These are phyloP conservation scores for Phoenix dactylifera DNA, from an alignment of 176 grass and related monocot genomes.

Conservation along the genomic window DNA sequence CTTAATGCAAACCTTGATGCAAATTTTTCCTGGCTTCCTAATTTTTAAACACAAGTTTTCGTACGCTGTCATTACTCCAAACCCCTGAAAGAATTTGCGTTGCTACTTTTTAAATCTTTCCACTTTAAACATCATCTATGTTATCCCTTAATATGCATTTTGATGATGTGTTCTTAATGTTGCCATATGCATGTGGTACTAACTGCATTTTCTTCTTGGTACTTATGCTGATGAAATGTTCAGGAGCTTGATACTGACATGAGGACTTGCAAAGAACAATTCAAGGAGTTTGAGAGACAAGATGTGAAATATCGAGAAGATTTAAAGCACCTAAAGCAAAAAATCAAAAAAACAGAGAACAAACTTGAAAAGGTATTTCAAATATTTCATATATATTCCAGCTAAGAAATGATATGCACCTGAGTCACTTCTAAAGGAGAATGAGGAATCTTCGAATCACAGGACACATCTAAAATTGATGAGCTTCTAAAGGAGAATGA, in stretches of 20 bases:
- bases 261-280: constrained; percentile 82
- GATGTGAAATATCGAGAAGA: constrained; percentile 86
- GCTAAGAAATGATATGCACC: background rate
- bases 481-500: constrained; percentile 53
- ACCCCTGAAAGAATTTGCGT: too few relatives aligned
- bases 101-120: too few relatives aligned
- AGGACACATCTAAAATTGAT: constrained; percentile 69
- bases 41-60: too few relatives aligned
- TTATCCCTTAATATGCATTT: background rate
- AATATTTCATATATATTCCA: background rate
- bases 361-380: constrained; percentile 74
- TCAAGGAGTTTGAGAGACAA: constrained; percentile 80
- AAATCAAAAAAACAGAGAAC: constrained; percentile 74
- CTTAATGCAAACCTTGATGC: background rate
- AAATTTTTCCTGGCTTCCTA: too few relatives aligned
- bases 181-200: background rate
- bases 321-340: constrained; percentile 84
- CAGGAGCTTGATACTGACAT: constrained; percentile 79
- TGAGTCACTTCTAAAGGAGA: background rate
- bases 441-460: background rate
- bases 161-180: background rate
- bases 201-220: background rate
- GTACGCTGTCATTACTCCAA: too few relatives aligned
- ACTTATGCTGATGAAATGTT: constrained; percentile 1
- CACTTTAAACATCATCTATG: too few relatives aligned